phyloP scores from a whole-genome alignment of 2,329 filamentous ascomycete species.

The Bipolaris cookei region DNA sequence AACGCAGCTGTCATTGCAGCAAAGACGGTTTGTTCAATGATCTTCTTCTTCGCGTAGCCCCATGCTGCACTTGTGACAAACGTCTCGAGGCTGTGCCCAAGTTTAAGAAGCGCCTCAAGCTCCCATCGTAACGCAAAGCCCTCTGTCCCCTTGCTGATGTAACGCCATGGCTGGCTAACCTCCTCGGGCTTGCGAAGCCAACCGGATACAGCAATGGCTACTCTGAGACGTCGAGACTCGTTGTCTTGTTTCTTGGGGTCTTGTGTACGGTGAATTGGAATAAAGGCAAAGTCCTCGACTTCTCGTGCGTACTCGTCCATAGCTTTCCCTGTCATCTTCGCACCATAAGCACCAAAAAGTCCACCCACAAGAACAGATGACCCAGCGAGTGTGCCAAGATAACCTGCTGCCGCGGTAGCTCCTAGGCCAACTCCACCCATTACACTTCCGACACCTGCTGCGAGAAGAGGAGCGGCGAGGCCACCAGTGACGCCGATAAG shows the following conservation, averaged over 20 bases:
- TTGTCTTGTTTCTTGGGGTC: conserved; percentile 59
- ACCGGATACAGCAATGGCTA: conserved; percentile 83
- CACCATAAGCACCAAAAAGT: conserved; percentile 90
- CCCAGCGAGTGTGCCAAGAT: conserved; percentile 80
- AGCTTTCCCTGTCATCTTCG: conserved; percentile 81
- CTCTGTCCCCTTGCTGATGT: conserved; percentile 74
- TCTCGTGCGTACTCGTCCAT: conserved; percentile 88
- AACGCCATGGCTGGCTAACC: conserved; percentile 77
- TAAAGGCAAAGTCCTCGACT: conserved; percentile 85
- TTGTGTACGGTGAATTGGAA: conserved; percentile 64
- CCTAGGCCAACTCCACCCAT: conserved; percentile 79
- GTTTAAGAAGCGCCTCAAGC: conserved; percentile 73
- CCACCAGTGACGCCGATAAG: conserved; percentile 83
- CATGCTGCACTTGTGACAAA: conserved; percentile 84
- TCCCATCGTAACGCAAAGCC: conserved; percentile 87
- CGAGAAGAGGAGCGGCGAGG: conserved; percentile 76
- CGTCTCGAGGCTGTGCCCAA: conserved; percentile 78
- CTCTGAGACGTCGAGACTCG: conserved; percentile 64
- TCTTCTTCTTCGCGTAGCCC: conserved; percentile 73
- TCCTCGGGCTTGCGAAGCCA: conserved; percentile 78
- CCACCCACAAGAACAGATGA: conserved; percentile 81
- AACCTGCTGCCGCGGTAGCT: conserved; percentile 73
- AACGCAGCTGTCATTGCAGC: conserved; percentile 55
- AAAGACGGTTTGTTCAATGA: conserved; percentile 68
- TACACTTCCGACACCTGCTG: conserved; percentile 78